Conservation (phyloP, 768 basidiomycete genomes). For the Podaxis sp. region DNA sequence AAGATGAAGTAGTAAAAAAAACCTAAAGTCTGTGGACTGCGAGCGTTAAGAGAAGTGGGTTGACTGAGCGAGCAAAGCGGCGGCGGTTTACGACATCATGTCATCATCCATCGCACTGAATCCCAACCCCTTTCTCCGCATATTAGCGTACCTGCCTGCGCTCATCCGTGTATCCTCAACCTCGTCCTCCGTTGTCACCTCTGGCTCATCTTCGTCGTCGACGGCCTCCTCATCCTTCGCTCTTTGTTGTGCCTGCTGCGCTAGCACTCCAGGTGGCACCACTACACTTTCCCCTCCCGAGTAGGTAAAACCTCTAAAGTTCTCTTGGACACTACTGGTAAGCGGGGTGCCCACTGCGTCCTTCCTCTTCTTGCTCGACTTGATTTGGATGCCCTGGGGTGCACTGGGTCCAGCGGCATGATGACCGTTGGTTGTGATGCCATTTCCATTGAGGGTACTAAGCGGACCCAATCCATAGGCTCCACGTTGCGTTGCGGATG, state of each 20-base stretch:
- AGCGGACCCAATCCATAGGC: slow-evolving; percentile 6
- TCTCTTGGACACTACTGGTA: slow-evolving; percentile 92
- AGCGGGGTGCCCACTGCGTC: slow-evolving; percentile 64
- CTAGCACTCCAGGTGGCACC: slow-evolving; percentile 25
- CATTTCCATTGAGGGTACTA: slow-evolving; percentile 9
- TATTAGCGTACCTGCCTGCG: slow-evolving; percentile 70
- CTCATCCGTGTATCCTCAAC: slow-evolving; percentile 62
- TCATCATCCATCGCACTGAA: slow-evolving; percentile 44
- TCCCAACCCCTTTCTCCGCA: slow-evolving; percentile 46
- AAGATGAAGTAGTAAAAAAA: neutral
- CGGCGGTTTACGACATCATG: slow-evolving; percentile 29
- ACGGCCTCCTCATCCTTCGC: slow-evolving; percentile 57
- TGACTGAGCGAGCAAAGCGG: neutral
- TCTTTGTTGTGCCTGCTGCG: slow-evolving; percentile 3
- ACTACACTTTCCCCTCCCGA: slow-evolving; percentile 71
- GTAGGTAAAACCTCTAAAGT: slow-evolving; percentile 94
- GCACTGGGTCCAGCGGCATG: slow-evolving; percentile 20
- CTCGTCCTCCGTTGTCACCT: slow-evolving; percentile 72
- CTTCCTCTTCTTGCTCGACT: slow-evolving; percentile 38
- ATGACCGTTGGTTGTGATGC: slow-evolving; percentile 13
- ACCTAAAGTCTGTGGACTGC: neutral
- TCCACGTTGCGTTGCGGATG: slow-evolving; percentile 1
- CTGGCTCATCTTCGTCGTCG: slow-evolving; percentile 49
- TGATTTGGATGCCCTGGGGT: slow-evolving; percentile 51
- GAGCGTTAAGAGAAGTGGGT: neutral